Percentiles rank a stretch among this genome's conserved stretches.
These are phyloP conservation scores for Coleophoma crateriformis DNA, from an alignment of 2,329 filamentous ascomycete genomes.

Conservation along the genomic window DNA sequence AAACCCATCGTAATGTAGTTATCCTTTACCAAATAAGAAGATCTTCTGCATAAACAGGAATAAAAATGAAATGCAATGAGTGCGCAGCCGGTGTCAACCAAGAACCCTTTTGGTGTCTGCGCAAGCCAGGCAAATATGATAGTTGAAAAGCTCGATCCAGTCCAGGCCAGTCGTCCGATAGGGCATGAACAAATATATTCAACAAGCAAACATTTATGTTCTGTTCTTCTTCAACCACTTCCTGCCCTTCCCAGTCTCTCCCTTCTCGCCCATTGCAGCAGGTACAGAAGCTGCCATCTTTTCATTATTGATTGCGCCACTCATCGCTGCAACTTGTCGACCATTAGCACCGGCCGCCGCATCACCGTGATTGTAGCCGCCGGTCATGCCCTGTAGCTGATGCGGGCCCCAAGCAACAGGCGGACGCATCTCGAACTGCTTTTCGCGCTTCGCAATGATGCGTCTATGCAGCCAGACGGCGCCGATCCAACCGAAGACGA, in stretches of 20 bases:
- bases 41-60: no score
- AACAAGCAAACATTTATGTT: slow-evolving; percentile 1
- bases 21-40: no score
- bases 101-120: no score
- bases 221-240: slow-evolving; percentile 11
- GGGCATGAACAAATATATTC: neutral
- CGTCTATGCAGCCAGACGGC: slow-evolving; percentile 69
- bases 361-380: slow-evolving; percentile 16
- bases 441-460: slow-evolving; percentile 65
- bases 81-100: no score
- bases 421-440: slow-evolving; percentile 29
- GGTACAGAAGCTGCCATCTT: slow-evolving; percentile 2
- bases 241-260: slow-evolving; percentile 3
- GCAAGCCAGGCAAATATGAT: no score
- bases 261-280: slow-evolving; percentile 7
- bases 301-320: slow-evolving; percentile 2
- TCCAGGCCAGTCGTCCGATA: no score
- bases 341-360: neutral
- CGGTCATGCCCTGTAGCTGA: slow-evolving; percentile 25
- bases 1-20: no score
- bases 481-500: slow-evolving; percentile 59
- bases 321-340: neutral
- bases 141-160: no score
- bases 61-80: no score
- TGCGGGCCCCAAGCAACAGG: slow-evolving; percentile 30